phyloP scores from a whole-genome alignment of 2,329 filamentous ascomycete genomes.

The Drechslerella coelobrocha region DNA sequence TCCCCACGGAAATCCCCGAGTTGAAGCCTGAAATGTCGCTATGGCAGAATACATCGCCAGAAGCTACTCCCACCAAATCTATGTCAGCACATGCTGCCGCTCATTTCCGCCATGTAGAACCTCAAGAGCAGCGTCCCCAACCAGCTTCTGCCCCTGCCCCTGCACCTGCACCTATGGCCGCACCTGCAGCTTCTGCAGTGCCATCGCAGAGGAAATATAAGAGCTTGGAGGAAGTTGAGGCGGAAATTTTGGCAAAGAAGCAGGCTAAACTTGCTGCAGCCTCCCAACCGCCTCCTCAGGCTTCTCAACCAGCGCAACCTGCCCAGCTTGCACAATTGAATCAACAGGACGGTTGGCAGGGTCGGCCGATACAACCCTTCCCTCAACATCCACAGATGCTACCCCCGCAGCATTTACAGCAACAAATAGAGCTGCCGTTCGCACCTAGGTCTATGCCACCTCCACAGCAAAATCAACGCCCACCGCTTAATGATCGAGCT shows the following conservation, averaged over 20 bases:
- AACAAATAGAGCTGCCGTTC: conserved; percentile 55
- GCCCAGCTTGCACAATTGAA: conserved; percentile 53
- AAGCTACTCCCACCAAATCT: conserved; percentile 31
- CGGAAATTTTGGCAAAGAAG: conserved; percentile 75
- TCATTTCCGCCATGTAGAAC: conserved; percentile 63
- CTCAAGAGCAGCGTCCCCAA: conserved; percentile 52
- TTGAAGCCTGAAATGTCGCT: conserved; percentile 91
- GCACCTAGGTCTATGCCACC: conserved; percentile 56
- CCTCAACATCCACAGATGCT: conserved; percentile 56
- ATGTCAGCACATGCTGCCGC: conserved; percentile 64
- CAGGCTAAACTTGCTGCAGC: conserved; percentile 56
- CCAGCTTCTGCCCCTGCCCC: conserved; percentile 37
- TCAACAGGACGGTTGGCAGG: conserved; percentile 44
- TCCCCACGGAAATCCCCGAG: conserved; percentile 79
- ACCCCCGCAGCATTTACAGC: conserved; percentile 55
- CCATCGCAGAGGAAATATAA: conserved; percentile 74
- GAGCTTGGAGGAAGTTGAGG: conserved; percentile 96
- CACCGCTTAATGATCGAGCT: conserved; percentile 57
- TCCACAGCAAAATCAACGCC: conserved; percentile 55
- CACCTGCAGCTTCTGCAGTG: conserved; percentile 55
- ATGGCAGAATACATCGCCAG: conserved; percentile 68
- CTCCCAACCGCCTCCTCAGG: conserved; percentile 56
- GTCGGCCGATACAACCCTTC: conserved; percentile 52
- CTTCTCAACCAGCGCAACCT: conserved; percentile 52
- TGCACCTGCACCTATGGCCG: too few species aligned